Evolutionary conservation across 495 filamentous ascomycete genomes (phyloP).

Genomic region (Clohesyomyces aquaticus): DNA sequence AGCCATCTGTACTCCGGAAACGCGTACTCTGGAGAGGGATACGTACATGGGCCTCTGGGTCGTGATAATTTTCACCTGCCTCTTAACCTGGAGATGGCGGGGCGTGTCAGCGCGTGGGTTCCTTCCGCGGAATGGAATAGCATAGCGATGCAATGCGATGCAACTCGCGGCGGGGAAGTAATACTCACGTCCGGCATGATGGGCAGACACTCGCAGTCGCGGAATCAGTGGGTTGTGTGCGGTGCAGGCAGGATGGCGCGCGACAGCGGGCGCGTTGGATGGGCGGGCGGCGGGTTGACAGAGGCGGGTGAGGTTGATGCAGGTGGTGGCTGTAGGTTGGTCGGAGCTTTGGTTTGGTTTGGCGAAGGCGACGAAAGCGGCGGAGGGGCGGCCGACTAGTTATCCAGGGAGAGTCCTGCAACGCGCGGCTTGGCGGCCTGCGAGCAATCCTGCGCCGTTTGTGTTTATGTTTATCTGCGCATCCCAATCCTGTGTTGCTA

Average conservation of each 20-base stretch:
- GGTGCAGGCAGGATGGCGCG: not conserved
- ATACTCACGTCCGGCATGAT: slow-evolving; percentile 48
- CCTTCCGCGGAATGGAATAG: no score
- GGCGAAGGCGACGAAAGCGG: not conserved
- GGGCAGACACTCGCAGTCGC: not conserved
- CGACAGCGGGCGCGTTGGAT: slow-evolving; percentile 11
- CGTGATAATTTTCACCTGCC: slow-evolving; percentile 88
- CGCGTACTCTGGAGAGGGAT: slow-evolving; percentile 9
- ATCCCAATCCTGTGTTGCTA: no score
- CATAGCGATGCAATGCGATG: no score
- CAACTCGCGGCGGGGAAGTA: no score
- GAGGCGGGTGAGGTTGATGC: no score
- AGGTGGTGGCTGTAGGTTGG: slow-evolving; percentile 3
- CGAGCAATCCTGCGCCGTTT: not conserved
- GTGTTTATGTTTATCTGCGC: no score
- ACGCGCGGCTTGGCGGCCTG: no score
- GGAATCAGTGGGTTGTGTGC: slow-evolving; percentile 5
- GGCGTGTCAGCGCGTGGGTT: slow-evolving; percentile 10
- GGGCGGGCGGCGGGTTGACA: not conserved
- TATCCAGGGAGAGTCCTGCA: no score
- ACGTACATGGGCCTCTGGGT: slow-evolving; percentile 86
- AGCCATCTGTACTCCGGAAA: no score
- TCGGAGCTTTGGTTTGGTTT: slow-evolving; percentile 4
- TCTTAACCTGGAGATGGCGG: slow-evolving; percentile 70
- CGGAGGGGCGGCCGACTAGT: not conserved